These are phyloP conservation scores for Aspergillus sp. DNA, from an alignment of 2,329 filamentous ascomycete genomes.

Conservation along the genomic window DNA sequence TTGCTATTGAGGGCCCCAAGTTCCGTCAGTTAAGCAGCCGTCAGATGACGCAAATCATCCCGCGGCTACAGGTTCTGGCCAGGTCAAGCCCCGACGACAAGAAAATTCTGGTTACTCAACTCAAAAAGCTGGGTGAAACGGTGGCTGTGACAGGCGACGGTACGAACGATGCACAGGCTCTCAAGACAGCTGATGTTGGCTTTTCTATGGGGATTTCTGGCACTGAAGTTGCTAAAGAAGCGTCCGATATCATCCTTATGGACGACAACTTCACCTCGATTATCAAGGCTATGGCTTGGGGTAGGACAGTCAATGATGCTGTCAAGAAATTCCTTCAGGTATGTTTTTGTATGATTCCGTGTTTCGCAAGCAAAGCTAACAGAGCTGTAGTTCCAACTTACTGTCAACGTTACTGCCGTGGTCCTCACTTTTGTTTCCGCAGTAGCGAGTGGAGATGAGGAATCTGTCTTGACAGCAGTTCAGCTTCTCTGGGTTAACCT, in stretches of 20 bases:
- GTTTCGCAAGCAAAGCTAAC: neutral
- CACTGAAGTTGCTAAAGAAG: constrained; percentile 82
- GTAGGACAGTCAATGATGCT: constrained; percentile 73
- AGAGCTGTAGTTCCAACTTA: constrained; percentile 43
- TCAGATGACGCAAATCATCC: constrained; percentile 68
- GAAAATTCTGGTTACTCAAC: constrained; percentile 68
- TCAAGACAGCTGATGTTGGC: constrained; percentile 79
- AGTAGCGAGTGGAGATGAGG: constrained; percentile 56
- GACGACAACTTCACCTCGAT: constrained; percentile 88
- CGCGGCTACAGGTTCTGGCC: constrained; percentile 69
- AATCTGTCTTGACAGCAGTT: constrained; percentile 65
- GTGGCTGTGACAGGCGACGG: constrained; percentile 83
- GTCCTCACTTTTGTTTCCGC: constrained; percentile 66
- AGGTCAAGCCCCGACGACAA: constrained; percentile 77
- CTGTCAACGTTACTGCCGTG: constrained; percentile 68
- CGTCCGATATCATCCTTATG: constrained; percentile 82
- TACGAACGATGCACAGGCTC: constrained; percentile 78
- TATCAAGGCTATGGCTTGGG: constrained; percentile 80
- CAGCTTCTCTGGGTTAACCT: constrained; percentile 70
- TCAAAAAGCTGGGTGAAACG: constrained; percentile 73
- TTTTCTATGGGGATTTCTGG: constrained; percentile 86
- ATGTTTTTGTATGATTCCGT: neutral
- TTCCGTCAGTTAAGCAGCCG: constrained; percentile 71
- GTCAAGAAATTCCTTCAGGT: constrained; percentile 70
- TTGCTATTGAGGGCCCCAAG: constrained; percentile 76